Conservation (phyloP, 257 asterid genomes). For the Ilex asprella region DNA sequence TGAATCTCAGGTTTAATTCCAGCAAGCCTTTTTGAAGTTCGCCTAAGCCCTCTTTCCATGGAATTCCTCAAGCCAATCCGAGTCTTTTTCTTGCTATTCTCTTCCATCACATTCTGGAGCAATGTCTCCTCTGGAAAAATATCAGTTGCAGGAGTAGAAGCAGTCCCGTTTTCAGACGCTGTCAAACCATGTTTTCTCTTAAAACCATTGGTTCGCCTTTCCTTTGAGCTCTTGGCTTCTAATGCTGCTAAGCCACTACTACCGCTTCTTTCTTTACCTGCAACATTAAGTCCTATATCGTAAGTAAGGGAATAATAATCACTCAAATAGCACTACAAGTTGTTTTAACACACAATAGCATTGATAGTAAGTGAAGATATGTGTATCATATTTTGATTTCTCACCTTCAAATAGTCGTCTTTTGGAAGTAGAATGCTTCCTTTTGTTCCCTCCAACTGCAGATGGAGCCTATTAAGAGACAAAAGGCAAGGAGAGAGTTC, state of each 20-base stretch:
- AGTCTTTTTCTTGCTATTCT: slow-evolving; percentile 4
- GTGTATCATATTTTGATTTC: slow-evolving; percentile 28
- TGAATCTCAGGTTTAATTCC: slow-evolving; percentile 24
- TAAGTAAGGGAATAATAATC: slow-evolving; percentile 1
- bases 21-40: slow-evolving; percentile 30
- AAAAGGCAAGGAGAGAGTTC: slow-evolving; percentile 10
- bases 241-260: slow-evolving; percentile 10
- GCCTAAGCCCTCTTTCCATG: slow-evolving; percentile 11
- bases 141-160: slow-evolving; percentile 8
- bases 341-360: slow-evolving; percentile 2
- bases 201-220: slow-evolving; percentile 8
- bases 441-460: slow-evolving; percentile 23
- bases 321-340: not conserved
- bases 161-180: slow-evolving; percentile 1
- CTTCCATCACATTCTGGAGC: slow-evolving; percentile 14
- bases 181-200: not conserved
- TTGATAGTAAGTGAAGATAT: not conserved
- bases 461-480: slow-evolving; percentile 31
- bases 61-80: slow-evolving; percentile 6
- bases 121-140: slow-evolving; percentile 17
- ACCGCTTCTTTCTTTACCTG: slow-evolving; percentile 27
- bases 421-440: slow-evolving; percentile 8
- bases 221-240: slow-evolving; percentile 20
- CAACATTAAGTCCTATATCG: slow-evolving; percentile 15
- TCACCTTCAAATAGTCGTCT: slow-evolving; percentile 15